phyloP scores from a whole-genome alignment of 2,329 filamentous ascomycete species.

The Rosellinia necatrix region DNA sequence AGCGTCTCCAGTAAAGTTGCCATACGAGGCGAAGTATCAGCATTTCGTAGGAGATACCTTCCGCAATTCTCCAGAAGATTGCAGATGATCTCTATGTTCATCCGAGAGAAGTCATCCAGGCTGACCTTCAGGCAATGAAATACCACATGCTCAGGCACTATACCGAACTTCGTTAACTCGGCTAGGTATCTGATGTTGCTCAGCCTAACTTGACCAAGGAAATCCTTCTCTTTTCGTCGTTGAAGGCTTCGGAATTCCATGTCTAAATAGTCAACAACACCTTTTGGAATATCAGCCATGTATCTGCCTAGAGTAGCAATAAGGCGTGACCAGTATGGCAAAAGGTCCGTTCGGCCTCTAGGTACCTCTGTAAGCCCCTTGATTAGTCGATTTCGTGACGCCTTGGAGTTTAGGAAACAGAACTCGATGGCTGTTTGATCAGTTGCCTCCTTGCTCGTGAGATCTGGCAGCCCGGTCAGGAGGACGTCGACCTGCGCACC shows the following conservation, averaged over 20 bases:
- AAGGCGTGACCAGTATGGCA: constrained; percentile 89
- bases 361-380: constrained; percentile 94
- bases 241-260: constrained; percentile 97
- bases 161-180: constrained; percentile 96
- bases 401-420: constrained; percentile 97
- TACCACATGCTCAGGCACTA: constrained; percentile 97
- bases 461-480: constrained; percentile 82
- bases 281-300: constrained; percentile 91
- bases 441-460: constrained; percentile 88
- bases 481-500: constrained; percentile 95
- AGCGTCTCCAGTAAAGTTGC: constrained; percentile 90
- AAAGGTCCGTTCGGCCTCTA: constrained; percentile 87
- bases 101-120: constrained; percentile 94
- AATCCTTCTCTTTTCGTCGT: constrained; percentile 96
- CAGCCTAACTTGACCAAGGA: constrained; percentile 89
- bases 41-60: constrained; percentile 87
- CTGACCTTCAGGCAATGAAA: constrained; percentile 99
- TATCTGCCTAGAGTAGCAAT: constrained; percentile 93
- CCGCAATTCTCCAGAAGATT: constrained; percentile 96
- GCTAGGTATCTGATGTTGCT: constrained; percentile 97
- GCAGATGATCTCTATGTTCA: constrained; percentile 99
- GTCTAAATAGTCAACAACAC: constrained; percentile 88
- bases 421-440: constrained; percentile 95
- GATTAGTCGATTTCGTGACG: constrained; percentile 89
- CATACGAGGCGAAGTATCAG: constrained; percentile 93